Evolutionary conservation across 2,329 filamentous ascomycete species (phyloP), one percentile per base, ranked within the genome.

Genomic region (Chaetomium strumarium): DNA sequence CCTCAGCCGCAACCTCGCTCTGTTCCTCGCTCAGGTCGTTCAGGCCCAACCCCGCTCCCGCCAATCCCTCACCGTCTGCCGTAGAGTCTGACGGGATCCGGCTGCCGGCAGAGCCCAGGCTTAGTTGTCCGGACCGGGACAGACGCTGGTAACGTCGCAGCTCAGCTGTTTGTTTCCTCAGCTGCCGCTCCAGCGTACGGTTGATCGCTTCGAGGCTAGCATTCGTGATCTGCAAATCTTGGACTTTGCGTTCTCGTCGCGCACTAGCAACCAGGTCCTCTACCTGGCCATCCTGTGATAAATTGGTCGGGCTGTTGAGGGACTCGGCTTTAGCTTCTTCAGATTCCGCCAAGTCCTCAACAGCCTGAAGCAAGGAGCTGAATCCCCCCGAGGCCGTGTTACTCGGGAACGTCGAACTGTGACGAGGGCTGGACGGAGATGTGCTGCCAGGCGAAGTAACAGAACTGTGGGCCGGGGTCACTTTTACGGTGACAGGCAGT

Each of bases 151-250:
- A 97, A 40, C 92, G 80, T 52, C 93, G 84, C 31, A 99, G 68
- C 66, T 99, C 93, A 1, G 87, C 81, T 36, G 88, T 92, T 64
- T 97, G 92, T 66, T 95, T 95, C 24, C 90, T 83, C 62, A 99
- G 78, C 66, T 97, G 90, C 20, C 90, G 82, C 70, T 99, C 93
- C 0, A 99, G 73, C 0, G 90, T 93, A 49, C 91, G 80, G 66
- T 99, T 99, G 71, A 99, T 97, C 38, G 93, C 93, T 52, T 96
- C 81, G 3, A 99, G 78, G 1, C 91, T 96, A 1, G 90, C 93
- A 64, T 99, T 99, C 51, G 88, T 96, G 58, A 99, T 99, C 67
- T 99, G 90, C 6, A 99, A 75, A 67, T 99, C 93, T 60, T 97
- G 81, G 1, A 99, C 91, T 72, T 97, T 99, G 56, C 93, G 83